These are phyloP conservation scores for Zalaria obscura DNA, from an alignment of 2,329 filamentous ascomycete genomes.

Conservation along the genomic window DNA sequence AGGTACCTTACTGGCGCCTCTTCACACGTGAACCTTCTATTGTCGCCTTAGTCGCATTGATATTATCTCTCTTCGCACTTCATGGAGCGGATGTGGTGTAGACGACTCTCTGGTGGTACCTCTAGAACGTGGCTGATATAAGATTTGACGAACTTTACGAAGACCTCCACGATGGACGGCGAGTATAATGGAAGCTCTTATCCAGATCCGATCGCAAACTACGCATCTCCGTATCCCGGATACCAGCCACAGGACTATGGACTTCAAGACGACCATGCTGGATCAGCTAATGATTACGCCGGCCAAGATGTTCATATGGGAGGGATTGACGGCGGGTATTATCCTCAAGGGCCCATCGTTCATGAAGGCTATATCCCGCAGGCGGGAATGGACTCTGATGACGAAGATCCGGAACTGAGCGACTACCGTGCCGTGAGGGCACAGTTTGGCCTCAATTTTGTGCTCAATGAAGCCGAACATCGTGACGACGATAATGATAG, in stretches of 20 bases:
- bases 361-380: conserved; percentile 26
- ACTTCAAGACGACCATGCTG: too few species aligned
- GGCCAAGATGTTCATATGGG: neutral
- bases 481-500: conserved; percentile 11
- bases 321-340: neutral
- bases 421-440: conserved; percentile 12
- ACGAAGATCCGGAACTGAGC: conserved; percentile 10
- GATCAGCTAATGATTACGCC: too few species aligned
- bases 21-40: too few species aligned
- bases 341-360: conserved; percentile 10
- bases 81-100: too few species aligned
- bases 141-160: neutral
- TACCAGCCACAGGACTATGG: neutral
- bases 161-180: neutral
- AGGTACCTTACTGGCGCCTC: too few species aligned
- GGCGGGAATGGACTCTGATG: conserved; percentile 19
- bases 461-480: conserved; percentile 8
- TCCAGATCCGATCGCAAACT: neutral
- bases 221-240: neutral
- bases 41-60: too few species aligned
- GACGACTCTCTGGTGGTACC: too few species aligned
- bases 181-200: neutral
- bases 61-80: too few species aligned
- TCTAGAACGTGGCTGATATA: too few species aligned
- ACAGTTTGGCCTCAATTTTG: conserved; percentile 7